Base-by-base conservation (phyloP, 192 early-diverging fungal species). In the Thamnidium elegans region DNA sequence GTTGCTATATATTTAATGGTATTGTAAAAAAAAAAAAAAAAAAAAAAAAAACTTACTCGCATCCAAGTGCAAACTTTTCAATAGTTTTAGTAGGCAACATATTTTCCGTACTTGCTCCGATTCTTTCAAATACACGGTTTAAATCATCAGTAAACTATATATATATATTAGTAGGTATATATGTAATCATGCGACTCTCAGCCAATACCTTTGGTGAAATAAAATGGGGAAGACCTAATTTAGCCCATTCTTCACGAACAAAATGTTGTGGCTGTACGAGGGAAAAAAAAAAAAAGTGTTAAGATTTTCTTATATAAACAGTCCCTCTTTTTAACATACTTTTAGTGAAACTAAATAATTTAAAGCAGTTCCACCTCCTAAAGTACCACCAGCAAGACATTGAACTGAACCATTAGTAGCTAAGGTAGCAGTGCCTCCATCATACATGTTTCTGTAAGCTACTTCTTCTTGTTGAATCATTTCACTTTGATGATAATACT, bases 161-260 rank as follows among this genome's bases (percentile, higher is more conserved):
- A 51, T 26, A 26, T 32, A n/a, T 39, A 17, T 42, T 42, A 3
- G 20, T 23, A 1, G 5, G 5, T 39, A 44, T 42, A 14, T 23
- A 44, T n/a, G n/a, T 59, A 26, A 21, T 48, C 17, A 19, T 52
- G 3, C 26, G 3, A 26, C 26, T 26, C 26, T 26, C 26, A 26
- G 3, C 26, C 3, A 26, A 48, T 70, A 70, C 68, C 32, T 71
- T 72, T 13, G 72, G 65, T 3, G 81, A 71, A 4, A 52, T 65
- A 58, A 90, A 90, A 72, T 84, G 75, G 26, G 76, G 65, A 5
- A 92, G 74, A 7, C 85, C 81, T 50, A 71, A 61, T 46, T 71
- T 76, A 7, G 83, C 81, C 90, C 90, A 92, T 66, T 92, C 88
- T 61, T 85, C 79, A 5, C 89, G 84, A 9, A 89, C 79, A 65